A percentile compares a stretch with the other conserved stretches of the same genome.
Conservation (phyloP, 495 filamentous ascomycete species). For the Friedmanniomyces simplex region DNA sequence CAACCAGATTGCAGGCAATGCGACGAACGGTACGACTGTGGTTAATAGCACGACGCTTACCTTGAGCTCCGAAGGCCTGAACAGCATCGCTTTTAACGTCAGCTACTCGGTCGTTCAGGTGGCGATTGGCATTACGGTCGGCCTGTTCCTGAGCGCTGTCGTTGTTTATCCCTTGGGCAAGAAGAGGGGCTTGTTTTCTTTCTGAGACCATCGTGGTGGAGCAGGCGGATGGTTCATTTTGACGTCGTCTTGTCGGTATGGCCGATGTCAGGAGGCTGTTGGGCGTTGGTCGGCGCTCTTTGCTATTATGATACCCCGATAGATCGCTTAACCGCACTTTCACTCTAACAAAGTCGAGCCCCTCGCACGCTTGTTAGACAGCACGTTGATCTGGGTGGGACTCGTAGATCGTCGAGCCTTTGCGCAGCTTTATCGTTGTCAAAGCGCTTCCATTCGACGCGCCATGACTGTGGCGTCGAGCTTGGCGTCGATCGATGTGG, state of each 20-base stretch:
- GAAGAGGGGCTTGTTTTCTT: slow-evolving; percentile 79
- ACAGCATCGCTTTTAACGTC: slow-evolving; percentile 70
- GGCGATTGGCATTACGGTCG: slow-evolving; percentile 86
- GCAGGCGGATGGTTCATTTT: background rate
- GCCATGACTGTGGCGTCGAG: background rate
- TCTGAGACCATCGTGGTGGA: slow-evolving; percentile 38
- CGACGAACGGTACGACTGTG: slow-evolving; percentile 37
- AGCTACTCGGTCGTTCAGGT: slow-evolving; percentile 82
- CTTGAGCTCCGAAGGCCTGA: slow-evolving; percentile 28
- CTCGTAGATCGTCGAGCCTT: too few relatives aligned
- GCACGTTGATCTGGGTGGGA: too few relatives aligned
- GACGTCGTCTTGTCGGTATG: too few relatives aligned
- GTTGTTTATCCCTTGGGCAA: slow-evolving; percentile 89
- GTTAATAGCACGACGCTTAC: slow-evolving; percentile 33
- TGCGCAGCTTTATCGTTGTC: background rate
- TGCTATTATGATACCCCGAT: too few relatives aligned
- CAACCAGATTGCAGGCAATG: slow-evolving; percentile 54
- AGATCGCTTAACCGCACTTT: background rate
- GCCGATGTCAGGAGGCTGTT: background rate
- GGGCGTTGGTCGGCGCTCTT: background rate
- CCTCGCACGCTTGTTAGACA: too few relatives aligned
- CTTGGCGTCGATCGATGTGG: too few relatives aligned
- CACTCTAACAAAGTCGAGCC: too few relatives aligned
- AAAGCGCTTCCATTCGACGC: background rate
- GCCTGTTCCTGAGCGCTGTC: slow-evolving; percentile 74